Base-by-base conservation (phyloP, 2,329 filamentous ascomycete species). In the Fusarium goolgardi region DNA sequence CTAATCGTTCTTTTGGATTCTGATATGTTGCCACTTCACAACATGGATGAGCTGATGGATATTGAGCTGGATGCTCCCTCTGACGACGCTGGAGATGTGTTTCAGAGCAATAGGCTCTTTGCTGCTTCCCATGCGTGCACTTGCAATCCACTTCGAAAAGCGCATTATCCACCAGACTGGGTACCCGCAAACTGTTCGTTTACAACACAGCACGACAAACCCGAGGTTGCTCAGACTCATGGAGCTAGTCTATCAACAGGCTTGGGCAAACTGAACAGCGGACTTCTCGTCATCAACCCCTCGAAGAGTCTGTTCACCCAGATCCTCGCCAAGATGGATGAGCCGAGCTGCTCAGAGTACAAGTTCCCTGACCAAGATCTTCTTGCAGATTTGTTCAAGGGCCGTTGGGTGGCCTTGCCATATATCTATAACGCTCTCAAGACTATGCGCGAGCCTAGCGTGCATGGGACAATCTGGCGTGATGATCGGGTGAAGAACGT, bases 1-100 rank as follows among this genome's bases (percentile, higher is more conserved):
- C 32, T 64, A 6, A 59, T 67, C 2, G 64, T 67, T 2, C 35
- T 67, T 0, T 32, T 67, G 0, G 64, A 67, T 16, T 64, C 64
- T 0, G 64, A 67, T 13, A 67, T 67, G 64, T 9, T 67, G 0
- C 59, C 60, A 0, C 35, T 68, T 0, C 59, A 35, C 6, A 68
- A 59, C 6, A 67, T 67, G 59, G 64, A 67, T 21, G 64, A 67
- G 1, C 43, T 67, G 1, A 68, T 67, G 64, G 32, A 52, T 0
- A 21, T 67, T 0, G 27, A 60, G 3, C 49, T 68, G 1, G 64
- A 67, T 2, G 1, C 3, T 2, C 32, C 53, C 0, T 13, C 20
- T 3, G 39, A 37, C 6, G 32, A 0, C 1, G n/a, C 39, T 12
- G 16, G 4, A 11, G 51, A 52, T 13, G 0, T 3, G 0, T 1